Base-by-base conservation (phyloP, 2,329 filamentous ascomycete genomes). In the Colletotrichum eleusines region DNA sequence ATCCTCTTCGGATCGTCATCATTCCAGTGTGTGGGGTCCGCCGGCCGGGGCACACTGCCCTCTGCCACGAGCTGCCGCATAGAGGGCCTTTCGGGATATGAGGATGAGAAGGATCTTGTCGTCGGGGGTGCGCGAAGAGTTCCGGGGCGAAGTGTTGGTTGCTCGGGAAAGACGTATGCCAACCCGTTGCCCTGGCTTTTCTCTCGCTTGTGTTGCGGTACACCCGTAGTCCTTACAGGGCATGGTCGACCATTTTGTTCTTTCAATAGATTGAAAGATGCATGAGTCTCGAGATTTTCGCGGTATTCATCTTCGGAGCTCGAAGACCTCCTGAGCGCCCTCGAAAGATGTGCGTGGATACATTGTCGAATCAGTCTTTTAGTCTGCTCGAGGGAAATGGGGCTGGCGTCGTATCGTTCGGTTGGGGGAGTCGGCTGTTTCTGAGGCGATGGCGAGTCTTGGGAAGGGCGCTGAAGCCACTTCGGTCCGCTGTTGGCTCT, bases 381-480 rank as follows among this genome's bases (percentile, higher is more conserved):
- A 12, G 90, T 92, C 73, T 86, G 84, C 59, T 90, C 87, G 35
- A 90, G 75, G 7, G 91, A 92, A 68, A 94, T 80, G 0, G 79
- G 76, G 20, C 54, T 71, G 20, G 61, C 33, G 8, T 73, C 71
- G 28, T 54, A 66, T 59, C 60, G 68, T 28, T 74, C 72, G 31
- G 46, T 26, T 35, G 59, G 44, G 42, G 63, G 72, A 23, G 61
- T 28, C 5, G 66, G 28, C 12, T 55, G 66, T 23, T 63, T 68
- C 46, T 66, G 71, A n/a, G 71, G 66, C 28, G 71, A 73, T 4
- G 63, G 38, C 9, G 72, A 72, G 6, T 65, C 57, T 46, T 72
- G 71, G 18, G 55, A 60, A 9, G 71, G 66, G 26, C 67, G 63
- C 48, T 69, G 71, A 33, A 74, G 67, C 72, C 72, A 74, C 48